Evolutionary conservation across 2,329 filamentous ascomycete genomes (phyloP).

Genomic region (Parascedosporium putredinis): DNA sequence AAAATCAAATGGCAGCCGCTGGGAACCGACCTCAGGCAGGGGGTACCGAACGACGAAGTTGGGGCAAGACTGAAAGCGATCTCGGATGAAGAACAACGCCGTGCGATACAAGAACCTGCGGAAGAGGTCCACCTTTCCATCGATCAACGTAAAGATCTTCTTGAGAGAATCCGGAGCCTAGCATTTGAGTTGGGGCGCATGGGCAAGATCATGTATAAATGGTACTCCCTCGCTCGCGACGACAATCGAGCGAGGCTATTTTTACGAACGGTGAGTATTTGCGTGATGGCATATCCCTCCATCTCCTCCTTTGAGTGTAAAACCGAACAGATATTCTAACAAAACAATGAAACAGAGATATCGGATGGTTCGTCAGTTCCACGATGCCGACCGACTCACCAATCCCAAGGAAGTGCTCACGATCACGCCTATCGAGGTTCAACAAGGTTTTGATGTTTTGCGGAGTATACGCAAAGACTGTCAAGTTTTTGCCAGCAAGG

Average conservation of each 20-base stretch:
- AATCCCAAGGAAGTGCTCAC: conserved; percentile 38
- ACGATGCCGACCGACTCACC: conserved; percentile 35
- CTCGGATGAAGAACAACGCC: conserved; percentile 29
- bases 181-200: conserved; percentile 33
- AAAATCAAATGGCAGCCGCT: conserved; percentile 10
- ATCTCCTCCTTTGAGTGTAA: conserved; percentile 16
- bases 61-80: conserved; percentile 22
- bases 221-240: conserved; percentile 38
- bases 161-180: conserved; percentile 30
- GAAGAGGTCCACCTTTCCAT: conserved; percentile 35
- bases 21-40: conserved; percentile 14
- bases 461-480: conserved; percentile 41
- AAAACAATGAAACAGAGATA: conserved; percentile 29
- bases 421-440: conserved; percentile 39
- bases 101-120: conserved; percentile 28
- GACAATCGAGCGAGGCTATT: conserved; percentile 40
- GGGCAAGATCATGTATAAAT: conserved; percentile 31
- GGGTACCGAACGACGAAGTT: conserved; percentile 12
- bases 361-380: conserved; percentile 43
- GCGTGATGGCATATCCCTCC: background rate
- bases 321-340: conserved; percentile 16
- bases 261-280: conserved; percentile 41
- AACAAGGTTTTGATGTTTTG: conserved; percentile 35
- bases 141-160: conserved; percentile 33
- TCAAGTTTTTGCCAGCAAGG: conserved; percentile 18